Base-by-base conservation (phyloP, 2,329 filamentous ascomycete species). In the Domatiomyces catenatus region DNA sequence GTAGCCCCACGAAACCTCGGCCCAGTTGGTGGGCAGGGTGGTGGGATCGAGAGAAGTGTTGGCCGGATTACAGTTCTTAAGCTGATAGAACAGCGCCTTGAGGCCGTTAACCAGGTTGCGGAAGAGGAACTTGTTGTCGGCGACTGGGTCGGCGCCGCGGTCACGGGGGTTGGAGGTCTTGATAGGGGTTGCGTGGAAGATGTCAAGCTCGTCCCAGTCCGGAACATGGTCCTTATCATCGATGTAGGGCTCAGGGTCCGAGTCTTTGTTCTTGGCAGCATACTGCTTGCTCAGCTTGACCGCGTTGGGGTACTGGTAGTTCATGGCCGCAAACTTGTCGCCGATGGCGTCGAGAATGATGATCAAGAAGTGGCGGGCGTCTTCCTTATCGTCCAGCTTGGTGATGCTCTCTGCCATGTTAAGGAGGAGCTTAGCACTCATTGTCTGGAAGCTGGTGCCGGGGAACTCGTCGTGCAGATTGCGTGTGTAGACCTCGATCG, bases 331-430 rank as follows among this genome's bases (percentile, higher is more conserved):
- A 63, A 98, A 96, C 64, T 98, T 99, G 63, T 98, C 92, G 47
- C 86, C 92, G 59, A 98, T 96, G 8, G 93, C 92, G 66, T 96
- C 93, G 51, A 99, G 71, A 44, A 99, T 96, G 80, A 94, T 92
- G 62, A 98, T 87, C 54, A 98, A 71, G 64, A 94, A 94, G 65
- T 96, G 89, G 5, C 93, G 82, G 20, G 92, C 92, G 65, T 98
- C 90, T 44, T 84, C 80, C 69, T 96, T 98, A 64, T 94, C 86
- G 18, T 84, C 83, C 59, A 98, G 77, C 66, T 90, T 94, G 1
- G 89, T 86, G 62, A 98, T 99, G 64, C 87, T 94, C 62, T 98
- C 93, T 0, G 90, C 92, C 87, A 99, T 93, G 65, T 98, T 99
- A 10, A 98, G 73, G 0, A 99, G 73, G 2, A 99, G 73, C 66